Conservation (phyloP, 805 yeast species). For the Wickerhamiella australiensis region DNA sequence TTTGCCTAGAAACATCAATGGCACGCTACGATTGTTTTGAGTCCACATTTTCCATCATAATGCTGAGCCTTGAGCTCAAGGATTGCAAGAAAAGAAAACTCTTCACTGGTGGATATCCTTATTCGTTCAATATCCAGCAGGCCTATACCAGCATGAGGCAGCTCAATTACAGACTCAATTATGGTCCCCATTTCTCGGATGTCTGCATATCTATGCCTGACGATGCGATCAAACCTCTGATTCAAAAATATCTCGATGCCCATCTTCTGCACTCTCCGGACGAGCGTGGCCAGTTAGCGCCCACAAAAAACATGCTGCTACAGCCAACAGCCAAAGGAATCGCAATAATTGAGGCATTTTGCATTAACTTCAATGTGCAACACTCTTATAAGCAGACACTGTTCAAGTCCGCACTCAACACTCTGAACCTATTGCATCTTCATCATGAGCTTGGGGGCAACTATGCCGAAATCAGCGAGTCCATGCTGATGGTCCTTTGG, state of each 20-base stretch:
- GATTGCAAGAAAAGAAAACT: neutral
- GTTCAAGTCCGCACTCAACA: slow-evolving; percentile 45
- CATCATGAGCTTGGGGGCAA: slow-evolving; percentile 51
- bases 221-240: neutral
- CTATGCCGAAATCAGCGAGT: slow-evolving; percentile 45
- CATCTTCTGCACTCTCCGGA: slow-evolving; percentile 5
- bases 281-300: neutral
- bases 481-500: slow-evolving; percentile 55
- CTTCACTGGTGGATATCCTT: neutral
- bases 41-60: slow-evolving; percentile 3
- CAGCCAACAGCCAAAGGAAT: slow-evolving; percentile 94
- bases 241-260: neutral
- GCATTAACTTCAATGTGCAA: slow-evolving; percentile 42
- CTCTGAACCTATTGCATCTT: slow-evolving; percentile 57
- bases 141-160: neutral
- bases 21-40: slow-evolving; percentile 1
- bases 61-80: slow-evolving; percentile 5
- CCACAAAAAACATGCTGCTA: slow-evolving; percentile 22
- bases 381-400: slow-evolving; percentile 28
- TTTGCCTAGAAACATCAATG: neutral
- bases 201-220: neutral
- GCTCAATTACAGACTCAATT: neutral
- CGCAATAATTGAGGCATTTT: slow-evolving; percentile 50
- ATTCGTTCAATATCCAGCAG: neutral
- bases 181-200: neutral